These are phyloP conservation scores for Thelonectria rubi DNA, from an alignment of 2,329 filamentous ascomycete genomes.

Conservation along the genomic window DNA sequence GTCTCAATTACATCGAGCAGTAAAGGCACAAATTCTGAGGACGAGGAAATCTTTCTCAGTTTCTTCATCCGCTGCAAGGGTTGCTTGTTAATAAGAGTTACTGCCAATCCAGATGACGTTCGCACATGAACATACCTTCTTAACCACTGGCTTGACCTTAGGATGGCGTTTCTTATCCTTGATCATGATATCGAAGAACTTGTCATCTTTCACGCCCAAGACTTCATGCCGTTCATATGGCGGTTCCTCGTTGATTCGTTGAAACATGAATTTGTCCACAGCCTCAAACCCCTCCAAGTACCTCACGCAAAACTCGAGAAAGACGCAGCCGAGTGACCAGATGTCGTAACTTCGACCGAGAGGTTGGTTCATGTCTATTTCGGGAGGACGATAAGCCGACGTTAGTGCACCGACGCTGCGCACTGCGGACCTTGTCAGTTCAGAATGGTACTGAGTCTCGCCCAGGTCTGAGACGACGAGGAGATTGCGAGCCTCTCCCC, in stretches of 20 bases:
- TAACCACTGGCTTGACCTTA: neutral
- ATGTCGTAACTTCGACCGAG: conserved; percentile 6
- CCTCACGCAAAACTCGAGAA: conserved; percentile 4
- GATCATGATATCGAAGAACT: neutral
- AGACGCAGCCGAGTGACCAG: conserved; percentile 12
- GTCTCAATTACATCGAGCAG: too few species aligned
- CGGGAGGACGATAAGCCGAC: neutral
- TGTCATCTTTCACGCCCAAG: neutral
- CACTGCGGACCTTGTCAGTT: neutral
- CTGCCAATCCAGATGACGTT: too few species aligned
- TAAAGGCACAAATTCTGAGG: too few species aligned
- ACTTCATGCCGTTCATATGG: neutral
- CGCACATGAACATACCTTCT: neutral
- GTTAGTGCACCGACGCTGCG: neutral
- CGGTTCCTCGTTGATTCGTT: neutral
- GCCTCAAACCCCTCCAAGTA: neutral
- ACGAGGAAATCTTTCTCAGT: too few species aligned
- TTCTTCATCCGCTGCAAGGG: too few species aligned
- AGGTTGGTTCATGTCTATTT: neutral
- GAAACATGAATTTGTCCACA: neutral
- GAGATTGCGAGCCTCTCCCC: neutral
- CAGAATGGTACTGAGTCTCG: neutral
- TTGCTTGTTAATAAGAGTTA: too few species aligned
- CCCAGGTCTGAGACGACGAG: conserved; percentile 3
- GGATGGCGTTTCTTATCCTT: neutral